phyloP scores from a whole-genome alignment of 2,329 filamentous ascomycete genomes.

The Blastomyces parvus region DNA sequence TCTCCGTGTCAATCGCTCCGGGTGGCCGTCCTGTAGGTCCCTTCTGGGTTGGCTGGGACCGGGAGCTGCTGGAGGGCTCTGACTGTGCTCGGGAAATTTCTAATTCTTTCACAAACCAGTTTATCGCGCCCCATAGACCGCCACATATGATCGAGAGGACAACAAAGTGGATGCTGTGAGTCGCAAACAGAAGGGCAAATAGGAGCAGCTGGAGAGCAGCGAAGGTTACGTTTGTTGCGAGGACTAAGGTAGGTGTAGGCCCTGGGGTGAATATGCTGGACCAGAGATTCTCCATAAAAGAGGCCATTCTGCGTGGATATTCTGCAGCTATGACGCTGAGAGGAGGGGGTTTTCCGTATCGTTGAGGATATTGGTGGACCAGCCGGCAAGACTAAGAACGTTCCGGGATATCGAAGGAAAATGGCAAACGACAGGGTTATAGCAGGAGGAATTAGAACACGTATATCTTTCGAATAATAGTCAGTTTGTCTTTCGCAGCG shows the following conservation, averaged over 20 bases:
- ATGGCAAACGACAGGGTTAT: not conserved
- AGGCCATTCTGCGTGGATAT: constrained; percentile 27
- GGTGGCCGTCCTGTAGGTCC: constrained; percentile 14
- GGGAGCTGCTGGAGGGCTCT: not conserved
- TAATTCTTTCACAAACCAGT: constrained; percentile 61
- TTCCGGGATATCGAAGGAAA: constrained; percentile 1
- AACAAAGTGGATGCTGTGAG: constrained; percentile 80
- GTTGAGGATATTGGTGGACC: not conserved
- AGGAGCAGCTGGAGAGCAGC: constrained; percentile 74
- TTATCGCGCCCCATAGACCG: constrained; percentile 85
- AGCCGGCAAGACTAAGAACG: not conserved
- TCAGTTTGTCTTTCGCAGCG: not conserved
- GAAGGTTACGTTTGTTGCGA: constrained; percentile 86
- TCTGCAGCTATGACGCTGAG: not conserved
- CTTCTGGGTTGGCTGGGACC: not conserved
- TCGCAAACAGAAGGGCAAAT: constrained; percentile 63
- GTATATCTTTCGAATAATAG: constrained; percentile 1
- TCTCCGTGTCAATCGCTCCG: constrained; percentile 32
- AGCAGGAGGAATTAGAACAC: not conserved
- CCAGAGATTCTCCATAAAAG: constrained; percentile 68
- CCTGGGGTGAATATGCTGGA: constrained; percentile 89
- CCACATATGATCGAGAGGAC: constrained; percentile 69
- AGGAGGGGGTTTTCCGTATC: not conserved
- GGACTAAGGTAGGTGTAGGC: constrained; percentile 73
- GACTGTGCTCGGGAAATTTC: constrained; percentile 12